Evolutionary conservation across 305 asterid species (phyloP).

Genomic region (Fraxinus platypoda): DNA sequence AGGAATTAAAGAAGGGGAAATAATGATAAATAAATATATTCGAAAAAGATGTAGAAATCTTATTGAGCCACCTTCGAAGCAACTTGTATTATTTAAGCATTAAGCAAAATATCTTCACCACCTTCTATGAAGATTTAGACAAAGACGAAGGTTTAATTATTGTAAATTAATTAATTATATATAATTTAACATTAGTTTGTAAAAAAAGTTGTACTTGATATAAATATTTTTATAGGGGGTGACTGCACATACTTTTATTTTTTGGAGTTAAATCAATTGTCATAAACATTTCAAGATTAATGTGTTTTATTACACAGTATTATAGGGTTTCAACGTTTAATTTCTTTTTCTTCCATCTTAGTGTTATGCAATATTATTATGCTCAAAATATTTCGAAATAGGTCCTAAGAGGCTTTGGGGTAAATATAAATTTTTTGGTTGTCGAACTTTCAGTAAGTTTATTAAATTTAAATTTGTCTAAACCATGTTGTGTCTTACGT

Average conservation of each 20-base stretch:
- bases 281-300: slow-evolving; percentile 20
- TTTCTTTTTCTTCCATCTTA: not conserved
- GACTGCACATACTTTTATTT: slow-evolving; percentile 24
- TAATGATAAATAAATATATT: slow-evolving; percentile 16
- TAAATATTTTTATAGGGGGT: slow-evolving; percentile 2
- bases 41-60: slow-evolving; percentile 18
- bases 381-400: not conserved
- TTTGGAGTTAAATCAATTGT: slow-evolving; percentile 9
- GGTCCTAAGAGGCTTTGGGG: not conserved
- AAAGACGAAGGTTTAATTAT: slow-evolving; percentile 25
- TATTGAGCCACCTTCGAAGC: slow-evolving; percentile 37
- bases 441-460: not conserved
- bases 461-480: not conserved
- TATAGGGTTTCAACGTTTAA: too few species aligned
- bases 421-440: not conserved
- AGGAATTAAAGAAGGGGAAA: slow-evolving; percentile 20
- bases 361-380: not conserved
- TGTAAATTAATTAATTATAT: slow-evolving; percentile 13
- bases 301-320: not conserved
- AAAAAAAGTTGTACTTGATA: slow-evolving; percentile 22
- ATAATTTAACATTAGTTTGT: slow-evolving; percentile 22
- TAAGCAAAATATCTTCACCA: slow-evolving; percentile 50
- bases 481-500: not conserved
- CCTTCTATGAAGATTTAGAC: slow-evolving; percentile 46
- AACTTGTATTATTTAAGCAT: slow-evolving; percentile 30